Conservation (phyloP, 2,329 filamentous ascomycete species). For the Ophiostoma sp. region DNA sequence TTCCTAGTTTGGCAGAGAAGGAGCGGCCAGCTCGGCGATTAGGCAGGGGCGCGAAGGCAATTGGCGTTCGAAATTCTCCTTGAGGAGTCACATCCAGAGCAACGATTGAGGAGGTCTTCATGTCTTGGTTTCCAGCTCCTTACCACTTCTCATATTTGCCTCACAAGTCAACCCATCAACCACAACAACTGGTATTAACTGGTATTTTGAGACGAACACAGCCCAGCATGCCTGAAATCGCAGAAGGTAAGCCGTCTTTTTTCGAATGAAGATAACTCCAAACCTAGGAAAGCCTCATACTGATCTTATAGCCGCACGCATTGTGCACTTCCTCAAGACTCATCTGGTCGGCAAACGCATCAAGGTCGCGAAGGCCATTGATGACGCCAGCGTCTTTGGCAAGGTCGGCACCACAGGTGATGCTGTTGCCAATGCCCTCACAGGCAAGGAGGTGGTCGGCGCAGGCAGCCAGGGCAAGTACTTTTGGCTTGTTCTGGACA, state of each 20-base stretch:
- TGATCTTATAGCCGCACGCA: slow-evolving; percentile 55
- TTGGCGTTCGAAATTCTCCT: not conserved
- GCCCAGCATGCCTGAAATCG: slow-evolving; percentile 60
- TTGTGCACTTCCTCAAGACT: slow-evolving; percentile 80
- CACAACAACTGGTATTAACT: not conserved
- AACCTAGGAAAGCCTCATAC: not conserved
- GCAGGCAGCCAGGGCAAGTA: slow-evolving; percentile 94
- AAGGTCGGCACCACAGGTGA: slow-evolving; percentile 80
- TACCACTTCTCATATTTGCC: not conserved
- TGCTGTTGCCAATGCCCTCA: slow-evolving; percentile 71
- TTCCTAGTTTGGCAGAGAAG: slow-evolving; percentile 3
- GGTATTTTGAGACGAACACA: no score
- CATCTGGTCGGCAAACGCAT: slow-evolving; percentile 84
- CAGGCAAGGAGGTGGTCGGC: slow-evolving; percentile 66
- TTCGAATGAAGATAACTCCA: not conserved
- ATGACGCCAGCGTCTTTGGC: slow-evolving; percentile 85
- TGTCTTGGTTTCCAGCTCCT: not conserved
- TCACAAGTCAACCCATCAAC: not conserved
- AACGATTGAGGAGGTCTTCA: not conserved
- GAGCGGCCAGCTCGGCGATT: not conserved
- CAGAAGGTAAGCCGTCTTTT: slow-evolving; percentile 49
- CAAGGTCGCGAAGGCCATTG: slow-evolving; percentile 65
- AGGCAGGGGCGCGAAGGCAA: not conserved
- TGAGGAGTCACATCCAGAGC: slow-evolving; percentile 11
- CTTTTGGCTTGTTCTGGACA: slow-evolving; percentile 76